Conservation (phyloP, 495 filamentous ascomycete species). For the Parathielavia appendiculata region DNA sequence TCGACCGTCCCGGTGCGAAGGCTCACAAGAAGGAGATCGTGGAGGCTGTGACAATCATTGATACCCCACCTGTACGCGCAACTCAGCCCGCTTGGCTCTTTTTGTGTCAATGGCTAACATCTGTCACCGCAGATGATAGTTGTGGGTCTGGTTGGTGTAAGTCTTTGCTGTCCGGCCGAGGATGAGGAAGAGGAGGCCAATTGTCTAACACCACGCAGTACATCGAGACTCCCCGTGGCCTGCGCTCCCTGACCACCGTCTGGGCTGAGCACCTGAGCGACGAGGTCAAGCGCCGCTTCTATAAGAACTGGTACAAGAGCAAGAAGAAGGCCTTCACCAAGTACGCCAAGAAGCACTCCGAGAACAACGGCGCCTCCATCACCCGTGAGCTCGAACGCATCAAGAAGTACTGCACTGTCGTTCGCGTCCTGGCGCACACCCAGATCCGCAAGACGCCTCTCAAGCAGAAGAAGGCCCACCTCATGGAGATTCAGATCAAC, state of each 20-base stretch:
- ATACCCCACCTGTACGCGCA: conserved; percentile 95
- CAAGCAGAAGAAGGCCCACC: conserved; percentile 99
- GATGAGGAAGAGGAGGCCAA: conserved; percentile 12
- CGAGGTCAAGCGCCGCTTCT: conserved; percentile 98
- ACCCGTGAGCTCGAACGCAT: conserved; percentile 97
- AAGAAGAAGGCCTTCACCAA: conserved; percentile 99
- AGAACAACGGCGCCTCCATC: conserved; percentile 80
- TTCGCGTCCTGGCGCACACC: conserved; percentile 98
- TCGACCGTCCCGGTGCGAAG: conserved; percentile 99
- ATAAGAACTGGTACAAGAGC: conserved; percentile 99
- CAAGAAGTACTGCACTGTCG: conserved; percentile 99
- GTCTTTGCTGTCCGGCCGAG: conserved; percentile 34
- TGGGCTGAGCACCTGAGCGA: conserved; percentile 99
- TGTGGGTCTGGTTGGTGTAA: conserved; percentile 90
- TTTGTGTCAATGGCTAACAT: conserved; percentile 57
- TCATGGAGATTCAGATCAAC: conserved; percentile 99
- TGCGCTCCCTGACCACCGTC: conserved; percentile 97
- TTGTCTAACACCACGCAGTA: conserved; percentile 47
- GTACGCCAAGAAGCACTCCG: conserved; percentile 99
- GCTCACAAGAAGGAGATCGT: conserved; percentile 99
- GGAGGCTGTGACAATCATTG: conserved; percentile 97
- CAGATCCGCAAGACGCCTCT: conserved; percentile 98
- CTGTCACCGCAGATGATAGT: conserved; percentile 78
- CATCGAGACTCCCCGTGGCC: conserved; percentile 99
- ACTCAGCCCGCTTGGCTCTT: conserved; percentile 58